phyloP scores from a whole-genome alignment of 2,329 filamentous ascomycete species.

The Ceratocystis papillata region DNA sequence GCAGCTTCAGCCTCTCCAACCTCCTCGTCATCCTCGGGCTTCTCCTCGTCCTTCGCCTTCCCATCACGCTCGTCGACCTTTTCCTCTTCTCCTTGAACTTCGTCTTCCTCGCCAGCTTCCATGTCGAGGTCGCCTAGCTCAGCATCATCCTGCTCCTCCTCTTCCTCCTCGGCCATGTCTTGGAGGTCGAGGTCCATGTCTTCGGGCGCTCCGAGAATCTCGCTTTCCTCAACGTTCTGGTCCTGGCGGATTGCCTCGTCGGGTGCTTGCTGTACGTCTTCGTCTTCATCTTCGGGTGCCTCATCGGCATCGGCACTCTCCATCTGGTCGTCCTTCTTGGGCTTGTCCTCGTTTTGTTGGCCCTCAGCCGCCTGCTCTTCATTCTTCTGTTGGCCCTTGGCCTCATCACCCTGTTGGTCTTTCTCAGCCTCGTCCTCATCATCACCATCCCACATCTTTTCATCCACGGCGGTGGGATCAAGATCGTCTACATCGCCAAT shows the following conservation, averaged over 20 bases:
- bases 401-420: constrained; percentile 63
- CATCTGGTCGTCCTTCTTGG: constrained; percentile 41
- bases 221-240: constrained; percentile 68
- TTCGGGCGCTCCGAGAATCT: constrained; percentile 73
- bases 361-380: constrained; percentile 51
- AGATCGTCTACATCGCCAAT: constrained; percentile 83
- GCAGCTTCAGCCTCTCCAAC: constrained; percentile 41
- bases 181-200: constrained; percentile 79
- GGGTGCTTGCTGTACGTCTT: constrained; percentile 43
- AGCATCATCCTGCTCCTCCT: constrained; percentile 37
- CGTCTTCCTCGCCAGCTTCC: constrained; percentile 32
- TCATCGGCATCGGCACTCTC: constrained; percentile 29
- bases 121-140: constrained; percentile 48
- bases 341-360: constrained; percentile 39
- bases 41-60: constrained; percentile 51
- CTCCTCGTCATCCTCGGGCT: constrained; percentile 43
- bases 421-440: constrained; percentile 71
- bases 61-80: constrained; percentile 31
- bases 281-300: constrained; percentile 31
- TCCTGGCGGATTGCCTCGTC: constrained; percentile 53
- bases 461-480: constrained; percentile 81
- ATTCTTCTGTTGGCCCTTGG: constrained; percentile 57
- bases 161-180: constrained; percentile 42
- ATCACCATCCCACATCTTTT: constrained; percentile 96
- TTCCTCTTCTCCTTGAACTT: constrained; percentile 33